Evolutionary conservation across 2,329 filamentous ascomycete species (phyloP), one percentile per base, ranked within the genome.

Genomic region (Pseudogymnoascus verrucosus): DNA sequence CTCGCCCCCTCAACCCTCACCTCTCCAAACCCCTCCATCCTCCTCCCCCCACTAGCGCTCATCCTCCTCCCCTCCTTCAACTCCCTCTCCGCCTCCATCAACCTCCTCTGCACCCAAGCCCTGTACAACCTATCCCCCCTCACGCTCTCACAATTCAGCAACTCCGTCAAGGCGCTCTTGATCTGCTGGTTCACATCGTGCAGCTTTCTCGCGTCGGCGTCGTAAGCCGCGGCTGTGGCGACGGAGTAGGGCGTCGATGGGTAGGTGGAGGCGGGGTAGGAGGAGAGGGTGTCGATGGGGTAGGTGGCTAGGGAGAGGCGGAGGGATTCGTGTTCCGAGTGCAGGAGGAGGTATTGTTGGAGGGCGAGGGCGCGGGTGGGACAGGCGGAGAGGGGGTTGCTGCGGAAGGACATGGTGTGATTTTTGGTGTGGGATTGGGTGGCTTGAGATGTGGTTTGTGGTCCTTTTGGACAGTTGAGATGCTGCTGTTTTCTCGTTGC

Each of bases 41-140:
- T 68, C 36, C 65, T 62, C 23, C 68, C 68, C 59, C 69, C 66
- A 26, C 65, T 65, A 60, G 67, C 69, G 16, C 67, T 72, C 37
- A 63, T 67, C 36, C 63, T 68, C 47, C 69, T 67, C 21, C 61
- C 63, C 14, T 60, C 65, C 66, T 71, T 74, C 63, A 75, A 75
- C 70, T 83, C 79, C 65, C 75, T 76, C 68, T 84, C 81, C 1
- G 79, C 77, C 63, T 83, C 80, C 79, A 84, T 82, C 57, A 84
- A 72, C 57, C 78, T 74, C 4, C 75, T 75, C 67, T 83, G 81
- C 11, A 83, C 77, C 79, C 80, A 83, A 14, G 73, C 72, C 42
- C 81, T 75, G 67, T 78, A 77, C 65, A 76, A 76, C 1, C 73
- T 70, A 70, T 83, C 80, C 8, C 73, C 69, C 42, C 76, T 76